phyloP scores from a whole-genome alignment of 108 stramenopile species.

The Hondaea fermentalgiana region DNA sequence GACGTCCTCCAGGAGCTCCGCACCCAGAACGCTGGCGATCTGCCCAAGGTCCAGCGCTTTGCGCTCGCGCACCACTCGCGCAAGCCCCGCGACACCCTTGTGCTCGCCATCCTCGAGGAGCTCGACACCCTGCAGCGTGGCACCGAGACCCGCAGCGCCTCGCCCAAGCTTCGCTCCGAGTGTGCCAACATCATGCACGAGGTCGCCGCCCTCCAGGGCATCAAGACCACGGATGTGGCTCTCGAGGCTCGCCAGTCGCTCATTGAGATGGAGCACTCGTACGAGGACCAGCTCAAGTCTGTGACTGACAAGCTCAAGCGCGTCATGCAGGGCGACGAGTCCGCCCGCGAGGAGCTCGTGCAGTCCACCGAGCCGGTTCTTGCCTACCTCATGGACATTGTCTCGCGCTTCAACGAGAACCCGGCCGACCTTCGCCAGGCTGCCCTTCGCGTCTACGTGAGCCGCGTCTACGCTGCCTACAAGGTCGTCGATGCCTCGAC shows the following conservation, averaged over 20 bases:
- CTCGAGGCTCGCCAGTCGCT: constrained; percentile 73
- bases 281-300: constrained; percentile 56
- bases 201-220: constrained; percentile 76
- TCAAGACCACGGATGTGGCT: constrained; percentile 63
- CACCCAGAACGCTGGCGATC: constrained; percentile 59
- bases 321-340: not conserved
- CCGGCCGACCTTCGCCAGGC: not conserved
- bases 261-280: constrained; percentile 81
- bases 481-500: not conserved
- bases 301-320: constrained; percentile 27
- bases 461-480: constrained; percentile 14
- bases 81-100: constrained; percentile 57
- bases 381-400: constrained; percentile 10
- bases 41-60: constrained; percentile 58
- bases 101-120: constrained; percentile 59
- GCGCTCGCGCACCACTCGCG: constrained; percentile 71
- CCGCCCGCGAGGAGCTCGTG: not conserved
- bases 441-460: not conserved
- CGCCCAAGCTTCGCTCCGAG: not conserved
- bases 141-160: not conserved
- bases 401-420: not conserved
- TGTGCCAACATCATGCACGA: constrained; percentile 61
- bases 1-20: constrained; percentile 78
- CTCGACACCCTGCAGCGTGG: constrained; percentile 26
- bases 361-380: not conserved